These are phyloP conservation scores for Termitomyces sp. DNA, from an alignment of 768 basidiomycete species.

Conservation along the genomic window DNA sequence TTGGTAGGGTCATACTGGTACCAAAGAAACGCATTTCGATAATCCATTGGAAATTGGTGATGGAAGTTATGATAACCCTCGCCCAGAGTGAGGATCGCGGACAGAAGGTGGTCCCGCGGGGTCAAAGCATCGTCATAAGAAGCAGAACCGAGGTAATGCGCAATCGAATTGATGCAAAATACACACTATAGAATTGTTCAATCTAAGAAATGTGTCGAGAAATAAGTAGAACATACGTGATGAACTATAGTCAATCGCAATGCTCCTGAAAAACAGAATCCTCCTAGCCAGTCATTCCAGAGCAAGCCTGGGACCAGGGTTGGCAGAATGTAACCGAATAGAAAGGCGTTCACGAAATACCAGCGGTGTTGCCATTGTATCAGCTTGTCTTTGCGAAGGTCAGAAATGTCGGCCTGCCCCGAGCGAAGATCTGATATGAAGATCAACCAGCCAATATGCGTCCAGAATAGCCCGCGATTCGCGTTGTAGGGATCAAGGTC, in stretches of 20 bases:
- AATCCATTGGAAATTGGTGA: slow-evolving; percentile 89
- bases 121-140: slow-evolving; percentile 80
- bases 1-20: slow-evolving; percentile 93
- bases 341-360: slow-evolving; percentile 58
- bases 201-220: slow-evolving; percentile 5
- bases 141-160: slow-evolving; percentile 78
- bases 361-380: slow-evolving; percentile 76
- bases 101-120: slow-evolving; percentile 76
- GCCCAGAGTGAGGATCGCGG: slow-evolving; percentile 80
- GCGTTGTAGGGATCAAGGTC: slow-evolving; percentile 85
- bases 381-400: slow-evolving; percentile 65
- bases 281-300: slow-evolving; percentile 77
- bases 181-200: slow-evolving; percentile 50
- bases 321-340: slow-evolving; percentile 74
- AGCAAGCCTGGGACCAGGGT: slow-evolving; percentile 63
- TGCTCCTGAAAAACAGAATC: slow-evolving; percentile 73
- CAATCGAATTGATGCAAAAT: slow-evolving; percentile 87
- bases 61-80: slow-evolving; percentile 92
- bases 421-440: slow-evolving; percentile 69
- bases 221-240: slow-evolving; percentile 53
- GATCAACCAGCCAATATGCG: slow-evolving; percentile 84
- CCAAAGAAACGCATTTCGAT: slow-evolving; percentile 74
- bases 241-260: slow-evolving; percentile 72
- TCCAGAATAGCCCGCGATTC: slow-evolving; percentile 73
- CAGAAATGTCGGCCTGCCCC: slow-evolving; percentile 71